Conservation (phyloP, 306 rosid species). For the Gastrolobium bilobum region DNA sequence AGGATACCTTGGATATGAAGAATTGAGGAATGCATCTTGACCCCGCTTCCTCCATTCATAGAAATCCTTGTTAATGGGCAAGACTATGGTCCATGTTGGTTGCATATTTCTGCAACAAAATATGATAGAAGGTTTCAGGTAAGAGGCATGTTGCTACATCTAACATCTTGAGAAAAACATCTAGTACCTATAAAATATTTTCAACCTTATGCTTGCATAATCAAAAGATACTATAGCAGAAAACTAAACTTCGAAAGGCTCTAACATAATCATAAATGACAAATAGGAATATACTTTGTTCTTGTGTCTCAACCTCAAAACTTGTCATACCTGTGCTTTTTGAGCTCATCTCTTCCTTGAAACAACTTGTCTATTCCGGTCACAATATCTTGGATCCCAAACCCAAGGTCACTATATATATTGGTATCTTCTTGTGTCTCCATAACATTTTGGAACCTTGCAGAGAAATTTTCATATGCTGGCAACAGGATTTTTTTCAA, state of each 20-base stretch:
- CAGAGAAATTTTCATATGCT: not conserved
- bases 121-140: not conserved
- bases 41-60: not conserved
- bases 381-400: constrained; percentile 5
- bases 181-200: not conserved
- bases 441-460: not conserved
- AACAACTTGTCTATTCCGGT: not conserved
- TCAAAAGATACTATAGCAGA: not conserved
- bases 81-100: constrained; percentile 7
- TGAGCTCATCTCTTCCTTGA: not conserved
- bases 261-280: not conserved
- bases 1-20: not conserved
- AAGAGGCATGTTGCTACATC: not conserved
- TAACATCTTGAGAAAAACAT: not conserved
- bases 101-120: not conserved
- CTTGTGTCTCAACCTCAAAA: not conserved
- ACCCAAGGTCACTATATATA: not conserved
- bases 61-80: not conserved
- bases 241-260: not conserved
- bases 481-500: not conserved
- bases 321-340: not conserved
- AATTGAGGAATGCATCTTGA: not conserved
- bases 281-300: not conserved
- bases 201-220: not conserved
- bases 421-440: not conserved